Percentiles rank a stretch among this genome's conserved stretches.
phyloP scores from a whole-genome alignment of 495 filamentous ascomycete species.

The Aspergillus olivimuriae region DNA sequence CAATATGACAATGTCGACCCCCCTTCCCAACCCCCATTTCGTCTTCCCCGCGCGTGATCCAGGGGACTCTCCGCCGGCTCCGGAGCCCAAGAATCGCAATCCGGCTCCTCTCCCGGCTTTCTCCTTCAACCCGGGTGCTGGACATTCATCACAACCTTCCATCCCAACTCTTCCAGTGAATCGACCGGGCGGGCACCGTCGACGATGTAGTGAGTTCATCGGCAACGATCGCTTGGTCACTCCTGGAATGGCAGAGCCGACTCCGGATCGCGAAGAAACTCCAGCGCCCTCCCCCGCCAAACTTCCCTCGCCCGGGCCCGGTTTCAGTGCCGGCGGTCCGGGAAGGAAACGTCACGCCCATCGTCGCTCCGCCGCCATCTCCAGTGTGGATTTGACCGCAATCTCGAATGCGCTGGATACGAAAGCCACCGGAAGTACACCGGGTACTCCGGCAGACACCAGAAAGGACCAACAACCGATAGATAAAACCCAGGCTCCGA shows the following conservation, averaged over 20 bases:
- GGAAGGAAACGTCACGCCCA: conserved; percentile 70
- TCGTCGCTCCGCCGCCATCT: conserved; percentile 79
- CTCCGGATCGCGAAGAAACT: conserved; percentile 56
- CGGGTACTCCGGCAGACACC: conserved; percentile 55
- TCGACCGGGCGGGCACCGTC: conserved; percentile 54
- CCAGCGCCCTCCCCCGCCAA: conserved; percentile 37
- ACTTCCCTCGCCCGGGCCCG: conserved; percentile 41
- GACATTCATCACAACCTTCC: conserved; percentile 23
- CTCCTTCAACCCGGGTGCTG: conserved; percentile 55
- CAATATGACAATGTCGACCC: conserved; percentile 32
- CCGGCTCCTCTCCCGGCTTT: conserved; percentile 51
- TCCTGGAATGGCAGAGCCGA: conserved; percentile 52
- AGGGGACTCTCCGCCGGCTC: conserved; percentile 8
- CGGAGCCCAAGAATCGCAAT: conserved; percentile 16
- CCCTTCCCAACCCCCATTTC: conserved; percentile 65
- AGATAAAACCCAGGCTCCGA: conserved; percentile 27
- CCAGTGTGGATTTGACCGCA: conserved; percentile 71
- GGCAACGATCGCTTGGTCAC: conserved; percentile 61
- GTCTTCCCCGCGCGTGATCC: conserved; percentile 55
- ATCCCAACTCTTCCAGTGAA: conserved; percentile 23
- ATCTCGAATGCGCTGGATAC: conserved; percentile 55
- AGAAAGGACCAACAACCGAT: conserved; percentile 19
- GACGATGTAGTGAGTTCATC: conserved; percentile 74
- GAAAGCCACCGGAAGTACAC: conserved; percentile 53
- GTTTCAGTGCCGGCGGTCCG: conserved; percentile 35